Percentiles rank a stretch among this genome's conserved stretches.
Evolutionary conservation across 176 grass and related monocot genomes (phyloP).

Genomic region (Miscanthus lutarioriparius): DNA sequence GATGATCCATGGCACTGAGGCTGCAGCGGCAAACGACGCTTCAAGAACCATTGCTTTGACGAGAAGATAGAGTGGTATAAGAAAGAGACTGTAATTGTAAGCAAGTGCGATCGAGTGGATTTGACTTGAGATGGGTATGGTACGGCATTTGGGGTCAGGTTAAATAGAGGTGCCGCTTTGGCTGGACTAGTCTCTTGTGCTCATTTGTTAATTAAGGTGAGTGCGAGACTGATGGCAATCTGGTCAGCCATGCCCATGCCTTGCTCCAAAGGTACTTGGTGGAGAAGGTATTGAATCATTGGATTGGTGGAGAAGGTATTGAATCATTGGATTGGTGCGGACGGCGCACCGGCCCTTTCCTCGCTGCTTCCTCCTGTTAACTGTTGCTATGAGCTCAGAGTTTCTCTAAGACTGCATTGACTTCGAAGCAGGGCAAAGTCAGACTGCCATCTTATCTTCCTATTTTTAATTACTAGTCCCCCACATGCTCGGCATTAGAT

Average conservation of each 20-base stretch:
- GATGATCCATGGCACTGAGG: constrained; percentile 35
- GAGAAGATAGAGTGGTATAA: not conserved
- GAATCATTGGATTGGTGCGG: not conserved
- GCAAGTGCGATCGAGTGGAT: not conserved
- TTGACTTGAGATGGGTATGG: not conserved
- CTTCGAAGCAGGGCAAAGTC: not conserved
- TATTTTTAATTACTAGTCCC: too few species aligned
- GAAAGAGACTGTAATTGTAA: not conserved
- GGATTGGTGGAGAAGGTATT: not conserved
- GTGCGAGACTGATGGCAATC: not conserved
- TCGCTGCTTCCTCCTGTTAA: not conserved
- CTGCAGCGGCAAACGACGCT: not conserved
- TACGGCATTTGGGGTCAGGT: not conserved
- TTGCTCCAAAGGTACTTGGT: constrained; percentile 10
- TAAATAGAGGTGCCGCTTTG: not conserved
- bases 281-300: constrained; percentile 15
- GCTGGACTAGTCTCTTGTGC: not conserved
- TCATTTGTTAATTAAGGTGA: constrained; percentile 25
- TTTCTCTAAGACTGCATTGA: not conserved
- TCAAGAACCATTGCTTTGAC: constrained; percentile 19
- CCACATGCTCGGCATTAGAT: too few species aligned
- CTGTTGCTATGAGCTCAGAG: not conserved
- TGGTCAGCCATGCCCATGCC: not conserved
- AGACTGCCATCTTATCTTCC: not conserved
- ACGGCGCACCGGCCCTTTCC: not conserved